phyloP scores from a whole-genome alignment of 2,329 filamentous ascomycete species.

The Teratosphaeria epicoccoides region DNA sequence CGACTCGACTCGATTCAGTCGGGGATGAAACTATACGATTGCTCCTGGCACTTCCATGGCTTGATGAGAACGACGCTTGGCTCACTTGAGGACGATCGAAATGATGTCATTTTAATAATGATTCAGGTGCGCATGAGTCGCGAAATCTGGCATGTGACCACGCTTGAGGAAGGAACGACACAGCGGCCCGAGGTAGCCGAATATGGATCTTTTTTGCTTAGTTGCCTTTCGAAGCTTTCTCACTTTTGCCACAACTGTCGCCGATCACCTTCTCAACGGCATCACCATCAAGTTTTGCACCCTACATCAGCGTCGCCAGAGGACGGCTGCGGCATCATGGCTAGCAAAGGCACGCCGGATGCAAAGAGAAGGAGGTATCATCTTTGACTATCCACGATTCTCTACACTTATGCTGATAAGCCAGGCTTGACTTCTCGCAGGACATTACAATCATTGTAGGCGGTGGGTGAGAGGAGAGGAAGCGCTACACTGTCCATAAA shows the following conservation, averaged over 20 bases:
- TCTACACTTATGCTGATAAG: background rate
- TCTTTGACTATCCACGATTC: background rate
- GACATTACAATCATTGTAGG: slow-evolving; percentile 1
- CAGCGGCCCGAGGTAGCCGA: no score
- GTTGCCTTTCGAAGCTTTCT: no score
- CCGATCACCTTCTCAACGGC: background rate
- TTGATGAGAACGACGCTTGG: background rate
- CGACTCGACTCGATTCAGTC: no score
- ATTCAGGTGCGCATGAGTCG: background rate
- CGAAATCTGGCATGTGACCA: no score
- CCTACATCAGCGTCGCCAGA: background rate
- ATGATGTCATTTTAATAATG: background rate
- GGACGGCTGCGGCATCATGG: background rate
- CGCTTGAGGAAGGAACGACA: no score
- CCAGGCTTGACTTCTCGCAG: slow-evolving; percentile 1
- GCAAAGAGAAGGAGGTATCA: background rate
- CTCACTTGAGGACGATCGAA: background rate
- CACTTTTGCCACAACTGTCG: background rate
- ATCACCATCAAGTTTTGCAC: background rate
- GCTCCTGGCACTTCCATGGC: no score
- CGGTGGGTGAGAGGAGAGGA: background rate
- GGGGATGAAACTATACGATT: no score
- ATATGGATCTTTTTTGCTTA: no score
- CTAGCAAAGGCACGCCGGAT: background rate
- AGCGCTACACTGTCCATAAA: background rate